Base-by-base conservation (phyloP, 768 basidiomycete species). In the Kwoniella bestiolae region DNA sequence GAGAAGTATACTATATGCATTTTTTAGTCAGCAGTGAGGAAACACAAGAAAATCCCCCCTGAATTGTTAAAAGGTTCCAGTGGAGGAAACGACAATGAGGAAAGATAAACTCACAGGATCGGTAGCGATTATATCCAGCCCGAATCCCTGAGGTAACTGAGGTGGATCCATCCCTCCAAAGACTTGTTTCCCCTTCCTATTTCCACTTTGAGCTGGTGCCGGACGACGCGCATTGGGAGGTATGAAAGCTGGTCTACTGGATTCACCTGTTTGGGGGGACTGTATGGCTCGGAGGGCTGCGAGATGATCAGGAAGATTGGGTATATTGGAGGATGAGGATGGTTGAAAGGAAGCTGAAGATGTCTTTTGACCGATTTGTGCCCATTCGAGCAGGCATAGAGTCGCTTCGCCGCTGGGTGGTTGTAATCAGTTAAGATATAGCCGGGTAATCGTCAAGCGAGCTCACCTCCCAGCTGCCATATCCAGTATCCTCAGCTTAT, bases 371-470 rank as follows among this genome's bases (percentile, higher is more conserved):
- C 55, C 35, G 8, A 45, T 5, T 44, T 55, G 34, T 21, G 63
- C 86, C 89, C 89, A 90, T 69, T 89, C 87, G 47, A 84, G 77
- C 12, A 87, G 80, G 3, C 86, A 85, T 11, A 86, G 62, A 4
- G 88, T 89, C 0, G 83, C 88, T 79, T 90, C 89, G 6, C 88
- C 89, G 63, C 88, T 90, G 44, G 21, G 1, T n/a, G 64, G 18
- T 60, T 38, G 23, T 45, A 14, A 23, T 14, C 11, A 45, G 46
- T 21, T 56, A 50, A 63, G 57, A 50, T 31, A 1, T 5, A n/a
- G n/a, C n/a, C n/a, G n/a, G n/a, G n/a, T n/a, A n/a, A n/a, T n/a
- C n/a, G n/a, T n/a, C n/a, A n/a, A n/a, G n/a, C n/a, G n/a, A n/a
- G n/a, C 72, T 21, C 56, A 81, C 66, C 69, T 78, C 61, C 80